Base-by-base conservation (phyloP, 805 yeast genomes). In the Zygosaccharomyces lentus region DNA sequence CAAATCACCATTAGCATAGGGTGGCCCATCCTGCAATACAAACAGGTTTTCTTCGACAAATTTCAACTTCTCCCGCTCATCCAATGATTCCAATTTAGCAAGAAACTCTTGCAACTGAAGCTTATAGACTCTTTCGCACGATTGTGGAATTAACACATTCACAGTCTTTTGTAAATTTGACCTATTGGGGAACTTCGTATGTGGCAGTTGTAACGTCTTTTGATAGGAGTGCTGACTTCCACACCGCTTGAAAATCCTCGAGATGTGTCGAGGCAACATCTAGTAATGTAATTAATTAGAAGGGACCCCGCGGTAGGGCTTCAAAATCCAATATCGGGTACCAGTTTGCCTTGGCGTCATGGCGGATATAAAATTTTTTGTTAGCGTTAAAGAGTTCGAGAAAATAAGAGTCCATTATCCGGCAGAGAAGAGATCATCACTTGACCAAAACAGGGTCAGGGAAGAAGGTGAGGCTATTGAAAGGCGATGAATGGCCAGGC, bases 1-100 rank as follows among this genome's bases (percentile, higher is more conserved):
- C 17, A 93, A 69, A 51, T 84, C 88, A 2, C 98, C 99, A 61
- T 93, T 93, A 9, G 99, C 98, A 66, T 91, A 93, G 0, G 99
- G 99, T 0, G 99, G 99, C 0, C 99, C 99, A 67, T 93, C 99
- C 56, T 90, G 97, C 1, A 93, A 68, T 1, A 84, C 75, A 56
- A 84, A 91, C 29, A 74, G 52, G 15, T 77, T 66, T 2, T 70
- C 67, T 21, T 51, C 47, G 0, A 61, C 51, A 41, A 53, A 61
- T n/a, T 51, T 45, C 34, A 52, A 27, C 55, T 55, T 45, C 49
- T 53, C 51, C 3, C 55, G 54, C 1, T 62, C 58, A 5, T 52
- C 57, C 4, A 56, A 35, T 7, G 34, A 35, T 3, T 39, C 16
- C 6, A 49, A 36, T 15, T 52, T 46, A 2, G 19, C 25, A n/a